Evolutionary conservation across 164 flowering plant species (phyloP).

Genomic region (Nymphaea colorata): DNA sequence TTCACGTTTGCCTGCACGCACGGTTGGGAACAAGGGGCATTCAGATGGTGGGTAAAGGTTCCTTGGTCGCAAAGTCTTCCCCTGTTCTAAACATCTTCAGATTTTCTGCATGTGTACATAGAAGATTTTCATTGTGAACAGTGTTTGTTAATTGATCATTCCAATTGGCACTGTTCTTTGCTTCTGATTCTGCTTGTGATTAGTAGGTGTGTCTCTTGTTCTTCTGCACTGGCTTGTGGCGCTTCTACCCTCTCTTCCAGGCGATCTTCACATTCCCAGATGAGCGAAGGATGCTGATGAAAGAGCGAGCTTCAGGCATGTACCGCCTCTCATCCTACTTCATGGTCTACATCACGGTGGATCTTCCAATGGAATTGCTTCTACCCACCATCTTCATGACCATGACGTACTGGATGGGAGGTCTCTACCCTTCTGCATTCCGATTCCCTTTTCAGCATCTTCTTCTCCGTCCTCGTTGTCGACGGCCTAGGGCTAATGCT

Average conservation of each 20-base stretch:
- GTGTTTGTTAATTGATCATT: too few species aligned
- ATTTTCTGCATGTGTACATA: too few species aligned
- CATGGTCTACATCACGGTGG: slow-evolving; percentile 1
- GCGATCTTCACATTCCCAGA: slow-evolving; percentile 9
- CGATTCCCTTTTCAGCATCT: slow-evolving; percentile 35
- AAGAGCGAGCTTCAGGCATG: slow-evolving; percentile 7
- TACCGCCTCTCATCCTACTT: slow-evolving; percentile 3
- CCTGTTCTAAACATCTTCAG: too few species aligned
- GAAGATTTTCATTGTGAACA: too few species aligned
- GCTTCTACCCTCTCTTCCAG: not conserved
- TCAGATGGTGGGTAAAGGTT: too few species aligned
- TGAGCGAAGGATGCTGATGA: slow-evolving; percentile 5
- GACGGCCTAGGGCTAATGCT: slow-evolving; percentile 61
- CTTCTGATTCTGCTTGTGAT: too few species aligned
- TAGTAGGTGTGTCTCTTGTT: too few species aligned
- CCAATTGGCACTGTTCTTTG: too few species aligned
- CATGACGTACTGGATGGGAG: slow-evolving; percentile 80
- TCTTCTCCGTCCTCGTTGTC: not conserved
- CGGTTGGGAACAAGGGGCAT: too few species aligned
- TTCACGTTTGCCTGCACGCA: too few species aligned
- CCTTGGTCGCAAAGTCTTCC: too few species aligned
- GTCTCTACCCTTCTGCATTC: slow-evolving; percentile 32
- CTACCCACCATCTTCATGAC: slow-evolving; percentile 65
- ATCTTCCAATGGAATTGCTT: slow-evolving; percentile 58
- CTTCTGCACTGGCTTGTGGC: too few species aligned